Evolutionary conservation across 495 filamentous ascomycete species (phyloP).

Genomic region (Podospora australis): DNA sequence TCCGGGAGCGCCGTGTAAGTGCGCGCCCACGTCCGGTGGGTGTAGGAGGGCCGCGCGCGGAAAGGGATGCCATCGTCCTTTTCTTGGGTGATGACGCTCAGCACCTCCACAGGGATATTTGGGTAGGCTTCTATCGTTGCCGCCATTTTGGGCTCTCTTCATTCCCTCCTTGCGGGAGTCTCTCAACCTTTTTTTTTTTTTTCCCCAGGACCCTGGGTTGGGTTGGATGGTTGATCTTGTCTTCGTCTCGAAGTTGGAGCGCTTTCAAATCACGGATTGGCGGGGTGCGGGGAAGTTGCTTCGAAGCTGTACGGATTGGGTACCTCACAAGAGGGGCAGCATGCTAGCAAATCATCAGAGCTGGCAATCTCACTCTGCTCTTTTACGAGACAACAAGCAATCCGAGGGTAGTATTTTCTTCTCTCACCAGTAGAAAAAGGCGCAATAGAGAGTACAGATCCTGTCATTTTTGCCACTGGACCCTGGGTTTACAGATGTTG

Average conservation of each 20-base stretch:
- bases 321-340: too few species aligned
- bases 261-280: neutral
- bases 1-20: slow-evolving; percentile 84
- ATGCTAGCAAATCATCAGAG: too few species aligned
- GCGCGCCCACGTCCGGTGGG: slow-evolving; percentile 93
- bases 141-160: slow-evolving; percentile 15
- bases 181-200: neutral
- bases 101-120: slow-evolving; percentile 17
- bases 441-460: too few species aligned
- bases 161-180: neutral
- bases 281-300: neutral
- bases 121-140: slow-evolving; percentile 1
- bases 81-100: slow-evolving; percentile 14
- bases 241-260: neutral
- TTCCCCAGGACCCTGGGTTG: too few species aligned
- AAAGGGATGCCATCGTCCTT: slow-evolving; percentile 54
- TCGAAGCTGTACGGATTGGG: too few species aligned
- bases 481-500: too few species aligned
- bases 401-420: too few species aligned
- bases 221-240: too few species aligned
- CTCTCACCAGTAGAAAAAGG: too few species aligned
- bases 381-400: too few species aligned
- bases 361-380: too few species aligned
- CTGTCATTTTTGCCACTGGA: too few species aligned
- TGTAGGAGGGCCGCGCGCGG: slow-evolving; percentile 60